phyloP scores from a whole-genome alignment of 306 rosid genomes.

The Cicer judaicum region DNA sequence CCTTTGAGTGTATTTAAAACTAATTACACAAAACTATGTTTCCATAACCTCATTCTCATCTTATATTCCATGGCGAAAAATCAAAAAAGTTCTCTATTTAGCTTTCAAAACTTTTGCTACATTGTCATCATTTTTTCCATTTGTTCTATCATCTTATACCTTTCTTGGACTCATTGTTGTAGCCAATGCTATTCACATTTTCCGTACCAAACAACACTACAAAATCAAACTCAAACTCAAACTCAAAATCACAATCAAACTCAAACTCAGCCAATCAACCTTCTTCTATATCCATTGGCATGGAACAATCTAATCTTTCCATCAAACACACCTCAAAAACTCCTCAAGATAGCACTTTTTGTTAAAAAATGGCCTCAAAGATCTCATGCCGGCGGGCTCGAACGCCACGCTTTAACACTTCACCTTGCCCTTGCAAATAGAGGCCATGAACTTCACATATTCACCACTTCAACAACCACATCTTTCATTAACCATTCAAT shows the following conservation, averaged over 20 bases:
- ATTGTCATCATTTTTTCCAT: slow-evolving; percentile 46
- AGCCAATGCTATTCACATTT: slow-evolving; percentile 45
- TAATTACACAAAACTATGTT: background rate
- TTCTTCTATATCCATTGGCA: slow-evolving; percentile 64
- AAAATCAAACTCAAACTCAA: slow-evolving; percentile 39
- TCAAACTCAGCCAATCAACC: slow-evolving; percentile 48
- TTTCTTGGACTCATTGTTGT: slow-evolving; percentile 56
- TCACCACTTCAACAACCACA: slow-evolving; percentile 58
- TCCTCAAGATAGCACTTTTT: slow-evolving; percentile 70
- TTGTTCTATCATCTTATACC: slow-evolving; percentile 50
- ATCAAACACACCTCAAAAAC: slow-evolving; percentile 52
- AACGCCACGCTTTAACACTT: slow-evolving; percentile 77
- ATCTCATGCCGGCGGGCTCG: slow-evolving; percentile 77
- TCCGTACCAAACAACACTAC: slow-evolving; percentile 46
- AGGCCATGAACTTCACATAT: slow-evolving; percentile 77
- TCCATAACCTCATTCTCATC: slow-evolving; percentile 10
- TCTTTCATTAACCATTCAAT: slow-evolving; percentile 43
- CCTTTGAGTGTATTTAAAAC: slow-evolving; percentile 15
- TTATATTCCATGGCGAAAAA: slow-evolving; percentile 53
- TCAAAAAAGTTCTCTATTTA: slow-evolving; percentile 41
- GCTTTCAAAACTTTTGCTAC: slow-evolving; percentile 50
- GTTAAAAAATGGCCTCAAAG: slow-evolving; percentile 79
- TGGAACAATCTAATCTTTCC: slow-evolving; percentile 65
- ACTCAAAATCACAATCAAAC: slow-evolving; percentile 27
- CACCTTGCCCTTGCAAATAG: slow-evolving; percentile 76